Evolutionary conservation across 2,329 filamentous ascomycete species (phyloP).

Genomic region (Truncatella angustata): DNA sequence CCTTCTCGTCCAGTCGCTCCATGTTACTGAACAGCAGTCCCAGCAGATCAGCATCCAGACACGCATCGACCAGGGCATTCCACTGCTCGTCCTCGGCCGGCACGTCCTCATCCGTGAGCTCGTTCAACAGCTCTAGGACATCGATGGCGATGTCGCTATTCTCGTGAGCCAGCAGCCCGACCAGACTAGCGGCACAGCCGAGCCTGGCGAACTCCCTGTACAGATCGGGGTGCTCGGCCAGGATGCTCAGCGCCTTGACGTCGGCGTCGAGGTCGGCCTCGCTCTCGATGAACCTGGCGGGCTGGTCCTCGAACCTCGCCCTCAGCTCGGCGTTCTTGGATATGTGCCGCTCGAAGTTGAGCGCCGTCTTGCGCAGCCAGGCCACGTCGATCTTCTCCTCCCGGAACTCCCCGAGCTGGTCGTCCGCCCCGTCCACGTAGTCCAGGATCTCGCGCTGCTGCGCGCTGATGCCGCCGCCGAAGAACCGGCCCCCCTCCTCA

Average conservation of each 20-base stretch:
- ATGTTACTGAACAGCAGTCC: constrained; percentile 77
- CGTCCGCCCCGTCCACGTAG: constrained; percentile 65
- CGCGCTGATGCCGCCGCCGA: constrained; percentile 83
- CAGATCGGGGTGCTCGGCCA: constrained; percentile 78
- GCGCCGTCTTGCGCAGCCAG: constrained; percentile 79
- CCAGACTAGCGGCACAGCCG: constrained; percentile 54
- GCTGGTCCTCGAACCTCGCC: constrained; percentile 43
- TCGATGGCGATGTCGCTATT: constrained; percentile 96
- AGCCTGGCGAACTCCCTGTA: constrained; percentile 29
- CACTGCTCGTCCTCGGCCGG: constrained; percentile 44
- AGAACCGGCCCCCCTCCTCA: constrained; percentile 93
- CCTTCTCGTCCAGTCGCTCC: constrained; percentile 72
- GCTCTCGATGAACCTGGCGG: constrained; percentile 30
- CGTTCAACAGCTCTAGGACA: constrained; percentile 82
- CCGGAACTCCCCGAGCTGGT: constrained; percentile 31
- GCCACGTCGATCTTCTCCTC: constrained; percentile 74
- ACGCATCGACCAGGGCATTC: constrained; percentile 47
- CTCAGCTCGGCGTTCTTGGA: constrained; percentile 86
- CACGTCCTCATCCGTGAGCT: constrained; percentile 92
- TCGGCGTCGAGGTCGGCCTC: constrained; percentile 87
- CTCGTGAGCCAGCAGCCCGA: constrained; percentile 84
- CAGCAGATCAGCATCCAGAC: constrained; percentile 68
- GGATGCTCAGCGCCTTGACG: constrained; percentile 81
- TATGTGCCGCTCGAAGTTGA: constrained; percentile 88
- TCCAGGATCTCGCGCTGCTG: constrained; percentile 82